Evolutionary conservation across 2,329 filamentous ascomycete genomes (phyloP), one percentile per base, ranked within the genome.

Genomic region (Plectosphaerella cucumerina): DNA sequence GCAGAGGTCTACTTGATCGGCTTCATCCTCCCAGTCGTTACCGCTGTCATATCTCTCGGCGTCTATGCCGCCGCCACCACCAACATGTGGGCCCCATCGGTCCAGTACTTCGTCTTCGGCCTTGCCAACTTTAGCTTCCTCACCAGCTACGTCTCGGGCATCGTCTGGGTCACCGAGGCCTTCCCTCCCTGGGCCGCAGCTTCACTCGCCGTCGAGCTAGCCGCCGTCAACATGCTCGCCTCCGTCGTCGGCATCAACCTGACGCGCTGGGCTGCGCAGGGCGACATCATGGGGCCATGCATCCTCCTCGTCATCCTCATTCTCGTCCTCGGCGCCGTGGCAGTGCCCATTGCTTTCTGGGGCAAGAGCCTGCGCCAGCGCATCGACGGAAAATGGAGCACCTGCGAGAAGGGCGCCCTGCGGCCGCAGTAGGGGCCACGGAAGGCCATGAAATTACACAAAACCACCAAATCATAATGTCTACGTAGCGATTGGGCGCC

Each of bases 111-210:
- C 51, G 61, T 58, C 44, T 47, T 39, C 23, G 45, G 45, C 14
- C 20, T 47, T 5, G 34, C 45, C 33, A 31, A 54, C 17, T 60
- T 62, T 47, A 58, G 56, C 39, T 58, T 51, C 50, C 51, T 50
- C 11, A 51, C 53, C 22, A 56, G 49, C 26, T 52, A 51, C 41
- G 58, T 61, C 20, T 58, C 58, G 15, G 57, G 55, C 22, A 57
- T 59, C 11, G 52, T 62, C 22, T 62, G 60, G 60, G 51, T 61
- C 12, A 59, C 60, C 11, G 60, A 62, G 34, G 58, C 59, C 1
- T 60, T 62, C 35, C 60, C 60, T 6, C 57, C 54, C 22, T 62
- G 60, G 59, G 60, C 60, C 6, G 58, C 60, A 1, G 58, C 60
- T 4, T 57, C 52, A 14, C 47, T 60, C 18, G 50, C 51, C 1